Percentiles rank a stretch among this genome's conserved stretches.
Evolutionary conservation across 78 protist species (phyloP).

Genomic region (Isochrysis galbana): DNA sequence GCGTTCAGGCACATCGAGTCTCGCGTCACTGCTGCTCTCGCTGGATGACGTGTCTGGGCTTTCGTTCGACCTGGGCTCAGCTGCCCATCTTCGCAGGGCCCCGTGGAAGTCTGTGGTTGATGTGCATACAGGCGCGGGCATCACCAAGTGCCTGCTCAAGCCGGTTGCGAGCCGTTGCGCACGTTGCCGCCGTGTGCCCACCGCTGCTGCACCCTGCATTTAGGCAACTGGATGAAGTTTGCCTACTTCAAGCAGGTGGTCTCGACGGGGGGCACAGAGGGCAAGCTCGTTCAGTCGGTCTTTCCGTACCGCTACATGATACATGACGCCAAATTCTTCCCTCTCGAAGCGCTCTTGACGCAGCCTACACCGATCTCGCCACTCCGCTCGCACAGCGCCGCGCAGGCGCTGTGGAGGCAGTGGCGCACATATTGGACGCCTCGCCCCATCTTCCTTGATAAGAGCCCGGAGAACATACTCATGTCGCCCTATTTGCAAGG

Average conservation of each 20-base stretch:
- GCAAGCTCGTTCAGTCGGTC: conserved; percentile 10
- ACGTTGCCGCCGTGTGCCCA: too few species aligned
- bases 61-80: neutral
- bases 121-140: conserved; percentile 24
- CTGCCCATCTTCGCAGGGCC: neutral
- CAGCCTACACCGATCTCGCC: neutral
- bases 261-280: conserved; percentile 6
- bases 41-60: neutral
- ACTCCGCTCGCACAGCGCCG: neutral
- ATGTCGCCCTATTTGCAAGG: neutral
- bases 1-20: conserved; percentile 28
- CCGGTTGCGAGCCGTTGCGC: too few species aligned
- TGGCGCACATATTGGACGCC: neutral
- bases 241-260: conserved; percentile 9
- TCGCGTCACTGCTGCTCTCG: neutral
- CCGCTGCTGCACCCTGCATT: too few species aligned
- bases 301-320: neutral
- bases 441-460: neutral
- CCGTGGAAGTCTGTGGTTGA: neutral
- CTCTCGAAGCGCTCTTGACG: neutral
- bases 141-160: too few species aligned
- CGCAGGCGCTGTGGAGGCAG: neutral
- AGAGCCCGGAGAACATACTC: conserved; percentile 2
- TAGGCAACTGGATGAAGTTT: neutral
- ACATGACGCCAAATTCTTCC: neutral